Percentiles rank a stretch among this genome's conserved stretches.
Evolutionary conservation across 2,329 filamentous ascomycete genomes (phyloP).

Genomic region (Penicillium capsulatum): DNA sequence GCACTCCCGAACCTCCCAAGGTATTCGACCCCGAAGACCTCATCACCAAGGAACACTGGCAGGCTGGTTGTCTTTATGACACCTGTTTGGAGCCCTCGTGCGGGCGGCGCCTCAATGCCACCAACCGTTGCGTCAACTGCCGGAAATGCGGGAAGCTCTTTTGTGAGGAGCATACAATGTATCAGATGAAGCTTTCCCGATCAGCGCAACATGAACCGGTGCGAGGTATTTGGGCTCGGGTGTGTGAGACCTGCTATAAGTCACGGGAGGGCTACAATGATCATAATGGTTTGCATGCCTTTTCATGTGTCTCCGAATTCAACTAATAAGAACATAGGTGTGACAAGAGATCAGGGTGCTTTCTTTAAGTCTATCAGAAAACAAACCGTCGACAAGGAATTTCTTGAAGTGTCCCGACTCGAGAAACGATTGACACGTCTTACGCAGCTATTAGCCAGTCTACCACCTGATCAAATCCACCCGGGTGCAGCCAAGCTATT

Average conservation of each 20-base stretch:
- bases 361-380: slow-evolving; percentile 67
- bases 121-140: slow-evolving; percentile 86
- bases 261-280: slow-evolving; percentile 94
- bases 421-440: slow-evolving; percentile 90
- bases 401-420: slow-evolving; percentile 80
- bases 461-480: slow-evolving; percentile 62
- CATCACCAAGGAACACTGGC: slow-evolving; percentile 86
- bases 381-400: slow-evolving; percentile 75
- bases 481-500: slow-evolving; percentile 48
- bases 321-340: slow-evolving; percentile 40
- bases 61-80: slow-evolving; percentile 69
- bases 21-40: slow-evolving; percentile 78
- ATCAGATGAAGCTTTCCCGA: slow-evolving; percentile 94
- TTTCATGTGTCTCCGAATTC: neutral
- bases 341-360: slow-evolving; percentile 67
- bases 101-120: slow-evolving; percentile 69
- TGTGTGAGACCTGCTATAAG: slow-evolving; percentile 99
- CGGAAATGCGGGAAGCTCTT: slow-evolving; percentile 88
- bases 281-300: slow-evolving; percentile 53
- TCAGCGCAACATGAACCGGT: slow-evolving; percentile 86
- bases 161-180: slow-evolving; percentile 98
- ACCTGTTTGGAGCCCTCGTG: slow-evolving; percentile 83
- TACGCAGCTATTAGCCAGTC: slow-evolving; percentile 74
- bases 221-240: slow-evolving; percentile 84
- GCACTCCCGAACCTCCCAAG: slow-evolving; percentile 34